Percentiles rank a stretch among this genome's conserved stretches.
phyloP scores from a whole-genome alignment of 805 yeast genomes.

The Candida insectalens region DNA sequence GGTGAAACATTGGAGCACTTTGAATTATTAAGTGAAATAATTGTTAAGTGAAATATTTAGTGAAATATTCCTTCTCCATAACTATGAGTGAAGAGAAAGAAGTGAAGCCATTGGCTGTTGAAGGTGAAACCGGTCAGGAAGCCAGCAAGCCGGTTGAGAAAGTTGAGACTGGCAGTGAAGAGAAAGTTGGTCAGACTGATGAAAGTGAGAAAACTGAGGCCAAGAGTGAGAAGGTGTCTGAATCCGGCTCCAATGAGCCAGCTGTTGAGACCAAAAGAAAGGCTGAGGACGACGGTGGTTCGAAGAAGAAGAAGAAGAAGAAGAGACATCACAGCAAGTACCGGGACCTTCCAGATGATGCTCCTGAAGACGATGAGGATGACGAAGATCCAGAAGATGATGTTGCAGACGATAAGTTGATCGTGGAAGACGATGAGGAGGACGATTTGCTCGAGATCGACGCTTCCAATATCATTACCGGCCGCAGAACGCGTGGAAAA shows the following conservation, averaged over 20 bases:
- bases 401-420: conserved; percentile 41
- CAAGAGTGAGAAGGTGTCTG: neutral
- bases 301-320: conserved; percentile 10
- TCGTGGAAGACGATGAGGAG: conserved; percentile 60
- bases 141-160: neutral
- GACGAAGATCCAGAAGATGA: conserved; percentile 30
- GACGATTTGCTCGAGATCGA: conserved; percentile 78
- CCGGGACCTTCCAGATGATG: conserved; percentile 9
- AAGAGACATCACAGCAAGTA: conserved; percentile 15
- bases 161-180: neutral
- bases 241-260: neutral
- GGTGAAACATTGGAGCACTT: too few relatives aligned
- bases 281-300: neutral
- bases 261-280: conserved; percentile 1
- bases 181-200: conserved; percentile 1
- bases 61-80: too few relatives aligned
- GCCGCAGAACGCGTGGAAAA: conserved; percentile 86
- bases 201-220: conserved; percentile 1
- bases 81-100: conserved; percentile 3
- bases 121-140: too few relatives aligned
- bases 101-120: too few relatives aligned
- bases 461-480: conserved; percentile 70
- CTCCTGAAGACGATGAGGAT: conserved; percentile 11
- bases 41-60: too few relatives aligned
- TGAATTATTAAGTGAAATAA: too few relatives aligned